Evolutionary conservation across 2,329 filamentous ascomycete species (phyloP).

Genomic region (Fusarium temperatum): DNA sequence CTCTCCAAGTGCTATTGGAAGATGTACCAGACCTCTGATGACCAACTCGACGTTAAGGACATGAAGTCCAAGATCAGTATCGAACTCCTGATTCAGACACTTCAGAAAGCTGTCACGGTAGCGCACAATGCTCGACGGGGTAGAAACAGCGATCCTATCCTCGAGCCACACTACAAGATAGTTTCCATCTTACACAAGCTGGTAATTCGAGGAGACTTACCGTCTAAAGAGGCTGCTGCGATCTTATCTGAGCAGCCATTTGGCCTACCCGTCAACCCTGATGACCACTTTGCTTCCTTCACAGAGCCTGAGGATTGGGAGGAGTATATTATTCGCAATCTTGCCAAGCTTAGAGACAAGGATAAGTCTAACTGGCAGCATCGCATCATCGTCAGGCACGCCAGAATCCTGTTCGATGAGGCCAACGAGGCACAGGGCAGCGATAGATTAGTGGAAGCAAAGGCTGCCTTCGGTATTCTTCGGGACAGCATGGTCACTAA

Average conservation of each 20-base stretch:
- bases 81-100: constrained; percentile 55
- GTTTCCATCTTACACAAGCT: constrained; percentile 85
- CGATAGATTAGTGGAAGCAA: constrained; percentile 70
- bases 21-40: constrained; percentile 63
- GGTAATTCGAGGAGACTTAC: constrained; percentile 64
- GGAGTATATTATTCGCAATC: constrained; percentile 60
- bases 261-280: constrained; percentile 49
- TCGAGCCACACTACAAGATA: constrained; percentile 94
- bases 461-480: constrained; percentile 82
- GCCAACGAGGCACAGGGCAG: constrained; percentile 50
- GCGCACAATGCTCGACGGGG: constrained; percentile 63
- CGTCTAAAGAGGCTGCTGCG: constrained; percentile 58
- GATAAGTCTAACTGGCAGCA: constrained; percentile 98
- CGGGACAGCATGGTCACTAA: constrained; percentile 82
- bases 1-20: constrained; percentile 71
- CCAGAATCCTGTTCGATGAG: constrained; percentile 63
- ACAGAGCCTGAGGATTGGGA: constrained; percentile 67
- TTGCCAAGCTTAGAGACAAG: constrained; percentile 67
- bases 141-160: constrained; percentile 75
- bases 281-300: constrained; percentile 49
- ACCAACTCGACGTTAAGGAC: constrained; percentile 56
- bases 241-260: constrained; percentile 67
- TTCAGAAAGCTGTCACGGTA: constrained; percentile 62
- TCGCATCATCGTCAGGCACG: constrained; percentile 82
- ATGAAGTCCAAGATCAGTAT: constrained; percentile 44